phyloP scores from a whole-genome alignment of 306 rosid species.

The Vicia villosa region DNA sequence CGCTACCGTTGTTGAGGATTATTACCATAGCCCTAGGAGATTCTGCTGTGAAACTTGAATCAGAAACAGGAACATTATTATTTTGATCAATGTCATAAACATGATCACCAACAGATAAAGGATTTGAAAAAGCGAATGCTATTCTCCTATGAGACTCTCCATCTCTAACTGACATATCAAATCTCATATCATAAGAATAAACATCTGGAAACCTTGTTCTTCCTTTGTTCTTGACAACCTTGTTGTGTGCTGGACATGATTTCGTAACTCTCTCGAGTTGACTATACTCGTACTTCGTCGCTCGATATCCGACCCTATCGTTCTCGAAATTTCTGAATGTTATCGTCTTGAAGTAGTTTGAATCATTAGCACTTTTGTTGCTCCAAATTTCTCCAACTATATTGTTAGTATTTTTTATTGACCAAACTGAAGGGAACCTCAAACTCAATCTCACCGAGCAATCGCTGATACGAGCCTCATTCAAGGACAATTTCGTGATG shows the following conservation, averaged over 20 bases:
- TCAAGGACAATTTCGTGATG: constrained; percentile 34
- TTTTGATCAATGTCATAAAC: background rate
- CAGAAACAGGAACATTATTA: background rate
- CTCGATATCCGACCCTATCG: background rate
- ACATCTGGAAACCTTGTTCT: constrained; percentile 30
- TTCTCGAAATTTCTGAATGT: constrained; percentile 28
- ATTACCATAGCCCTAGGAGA: background rate
- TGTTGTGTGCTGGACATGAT: constrained; percentile 42
- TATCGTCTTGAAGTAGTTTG: constrained; percentile 49
- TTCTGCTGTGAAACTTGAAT: background rate
- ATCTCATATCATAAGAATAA: constrained; percentile 48
- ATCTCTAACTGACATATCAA: constrained; percentile 42
- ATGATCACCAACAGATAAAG: constrained; percentile 32
- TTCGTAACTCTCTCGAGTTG: constrained; percentile 40
- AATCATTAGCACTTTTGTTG: constrained; percentile 44
- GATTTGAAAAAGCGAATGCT: constrained; percentile 42
- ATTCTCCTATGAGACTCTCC: constrained; percentile 16
- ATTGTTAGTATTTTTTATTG: constrained; percentile 46
- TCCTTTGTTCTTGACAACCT: constrained; percentile 1
- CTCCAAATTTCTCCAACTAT: constrained; percentile 67
- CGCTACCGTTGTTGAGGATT: background rate
- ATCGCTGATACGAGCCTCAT: constrained; percentile 47
- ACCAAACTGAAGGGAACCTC: constrained; percentile 53
- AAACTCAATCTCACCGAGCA: constrained; percentile 58
- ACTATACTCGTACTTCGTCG: constrained; percentile 54